Base-by-base conservation (phyloP, 78 protist genomes). In the Dictyostelium intermedium region DNA sequence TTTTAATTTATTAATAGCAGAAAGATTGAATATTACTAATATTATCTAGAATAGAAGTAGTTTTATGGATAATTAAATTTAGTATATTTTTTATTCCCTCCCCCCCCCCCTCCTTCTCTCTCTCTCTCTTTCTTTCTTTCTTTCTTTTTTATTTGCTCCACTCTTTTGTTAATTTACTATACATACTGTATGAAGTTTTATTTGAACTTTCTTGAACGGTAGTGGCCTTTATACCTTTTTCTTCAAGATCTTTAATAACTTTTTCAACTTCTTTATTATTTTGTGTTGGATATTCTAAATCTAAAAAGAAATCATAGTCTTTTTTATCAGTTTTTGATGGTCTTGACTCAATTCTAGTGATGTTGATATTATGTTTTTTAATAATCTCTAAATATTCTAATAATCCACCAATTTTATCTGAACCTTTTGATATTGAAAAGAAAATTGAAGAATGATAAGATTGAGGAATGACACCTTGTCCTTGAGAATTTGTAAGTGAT, bases 281-380 rank as follows among this genome's bases (percentile, higher is more conserved):
- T 32, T 69, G n/a, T 5, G 45, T 45, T 45, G 37, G 74, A 23
- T 76, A 86, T 30, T 94, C 83, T 39, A 95, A 30, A 30, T 95
- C 97, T 74, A 95, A 78, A 39, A 82, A 84, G 61, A 95, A 85
- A 73, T 95, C 97, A 35, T 89, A 95, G 61, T 85, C 91, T 27
- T 13, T n/a, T 30, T 56, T 66, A 32, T 83, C 91, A 14, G 72
- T 43, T 76, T 60, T 80, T 76, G 94, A 89, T 69, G 97, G 97
- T 56, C 95, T 56, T 0, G 97, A 95, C n/a, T 92, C 95, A 43
- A 95, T 95, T 61, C 95, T 34, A 0, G 82, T 73, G 23, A 95
- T 47, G 56, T 91, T 91, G 47, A 95, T 30, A 27, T 47, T 78
- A 56, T 84, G 69, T 18, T 84, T 53, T 32, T 61, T 70, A 45